Evolutionary conservation across 2,329 filamentous ascomycete species (phyloP), one percentile per base, ranked within the genome.

Genomic region (Fusarium hostae): DNA sequence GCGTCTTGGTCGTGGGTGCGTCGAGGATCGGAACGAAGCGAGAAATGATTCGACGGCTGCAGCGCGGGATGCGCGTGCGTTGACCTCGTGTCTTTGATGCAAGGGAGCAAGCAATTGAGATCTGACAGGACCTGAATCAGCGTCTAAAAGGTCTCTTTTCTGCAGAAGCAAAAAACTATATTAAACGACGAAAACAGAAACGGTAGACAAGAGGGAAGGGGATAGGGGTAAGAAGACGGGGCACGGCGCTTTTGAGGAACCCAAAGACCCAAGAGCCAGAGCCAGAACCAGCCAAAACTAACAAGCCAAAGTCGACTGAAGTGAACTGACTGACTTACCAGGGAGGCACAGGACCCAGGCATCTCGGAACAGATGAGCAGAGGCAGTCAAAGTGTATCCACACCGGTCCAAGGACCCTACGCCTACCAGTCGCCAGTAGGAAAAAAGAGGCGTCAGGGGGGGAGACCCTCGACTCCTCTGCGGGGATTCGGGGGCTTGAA

Each of bases 361-460:
- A 58, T 58, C 57, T 72, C 55, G 62, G 71, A 69, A 60, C 71
- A 63, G 71, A 73, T 73, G 71, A 71, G 63, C 59, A 71, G 71
- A 72, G 54, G 20, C 50, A 54, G 24, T 62, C 35, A 55, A 54
- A 66, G 50, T 58, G 70, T 62, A 69, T 68, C 71, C 62, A 71
- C 70, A 73, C 44, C 39, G 24, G 28, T 44, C 57, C 63, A 50
- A 55, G 63, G 69, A 70, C 52, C 59, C 59, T 62, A 57, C 54
- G 61, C 64, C 57, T 70, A 63, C 59, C 56, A 66, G 70, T 26
- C 26, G 55, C 52, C 63, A 68, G 47, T 56, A 56, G 71, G 67
- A 69, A 63, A 72, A 73, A 76, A 68, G 74, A 76, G 73, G 75
- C 75, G 73, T 74, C 75, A 76, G 72, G 74, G 72, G 70, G 28